phyloP scores from a whole-genome alignment of 495 filamentous ascomycete genomes.

The Hyaloscypha hepaticicola region DNA sequence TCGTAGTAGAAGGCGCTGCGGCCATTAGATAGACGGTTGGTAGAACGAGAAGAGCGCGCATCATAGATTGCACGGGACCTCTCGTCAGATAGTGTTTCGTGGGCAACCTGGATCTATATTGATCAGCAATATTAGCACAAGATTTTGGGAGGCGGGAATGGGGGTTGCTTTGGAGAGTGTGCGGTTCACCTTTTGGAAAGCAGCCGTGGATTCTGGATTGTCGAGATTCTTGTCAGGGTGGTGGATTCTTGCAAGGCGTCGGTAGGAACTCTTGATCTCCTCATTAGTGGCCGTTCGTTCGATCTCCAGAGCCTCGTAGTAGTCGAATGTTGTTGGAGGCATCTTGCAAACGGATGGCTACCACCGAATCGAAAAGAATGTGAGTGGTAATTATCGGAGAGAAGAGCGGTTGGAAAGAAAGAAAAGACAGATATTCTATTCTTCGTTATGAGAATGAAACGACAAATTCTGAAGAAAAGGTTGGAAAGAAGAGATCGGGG shows the following conservation, averaged over 20 bases:
- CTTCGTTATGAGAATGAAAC: not conserved
- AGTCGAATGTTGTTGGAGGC: conserved; percentile 18
- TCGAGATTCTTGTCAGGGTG: conserved; percentile 35
- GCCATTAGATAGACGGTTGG: not conserved
- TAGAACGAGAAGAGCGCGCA: not conserved
- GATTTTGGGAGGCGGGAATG: not conserved
- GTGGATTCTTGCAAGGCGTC: conserved; percentile 32
- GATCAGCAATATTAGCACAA: not conserved
- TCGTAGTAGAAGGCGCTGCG: not conserved
- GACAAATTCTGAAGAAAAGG: not conserved
- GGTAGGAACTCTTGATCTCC: conserved; percentile 33
- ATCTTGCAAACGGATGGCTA: conserved; percentile 17
- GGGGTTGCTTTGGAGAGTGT: not conserved
- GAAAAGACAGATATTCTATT: not conserved
- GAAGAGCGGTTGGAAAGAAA: not conserved
- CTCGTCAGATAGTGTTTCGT: conserved; percentile 26
- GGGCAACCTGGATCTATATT: conserved; percentile 28
- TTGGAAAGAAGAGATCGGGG: not conserved
- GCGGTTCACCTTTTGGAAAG: conserved; percentile 36
- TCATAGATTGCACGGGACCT: conserved; percentile 25
- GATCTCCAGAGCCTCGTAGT: conserved; percentile 31
- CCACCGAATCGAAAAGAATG: not conserved
- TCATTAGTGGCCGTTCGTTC: conserved; percentile 19
- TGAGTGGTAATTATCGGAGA: not conserved
- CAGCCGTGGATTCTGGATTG: conserved; percentile 28